phyloP scores from a whole-genome alignment of 2,329 filamentous ascomycete genomes.

The Colletotrichum cordylinicola region DNA sequence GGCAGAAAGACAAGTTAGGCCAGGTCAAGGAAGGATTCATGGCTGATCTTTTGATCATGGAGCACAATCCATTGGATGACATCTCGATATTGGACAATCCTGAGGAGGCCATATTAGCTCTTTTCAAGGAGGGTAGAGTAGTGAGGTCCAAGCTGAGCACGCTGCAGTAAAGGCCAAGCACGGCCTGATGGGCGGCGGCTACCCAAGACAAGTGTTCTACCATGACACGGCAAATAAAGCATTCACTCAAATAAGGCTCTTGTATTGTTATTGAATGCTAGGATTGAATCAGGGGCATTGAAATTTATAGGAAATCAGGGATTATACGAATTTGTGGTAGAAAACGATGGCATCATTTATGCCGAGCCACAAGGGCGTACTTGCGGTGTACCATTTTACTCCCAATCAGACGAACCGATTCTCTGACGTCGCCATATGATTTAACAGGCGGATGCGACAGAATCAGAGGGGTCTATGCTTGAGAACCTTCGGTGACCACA shows the following conservation, averaged over 20 bases:
- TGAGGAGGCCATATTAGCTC: neutral
- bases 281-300: neutral
- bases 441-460: neutral
- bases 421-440: neutral
- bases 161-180: neutral
- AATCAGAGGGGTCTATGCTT: neutral
- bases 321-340: neutral
- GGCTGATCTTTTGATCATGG: conserved; percentile 59
- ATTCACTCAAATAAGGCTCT: neutral
- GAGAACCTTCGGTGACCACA: neutral
- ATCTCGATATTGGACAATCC: conserved; percentile 50
- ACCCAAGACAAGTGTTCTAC: neutral
- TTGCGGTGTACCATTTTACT: neutral
- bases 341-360: neutral
- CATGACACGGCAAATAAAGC: neutral
- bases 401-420: neutral
- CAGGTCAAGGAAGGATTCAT: conserved; percentile 54
- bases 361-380: neutral
- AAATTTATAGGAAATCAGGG: neutral
- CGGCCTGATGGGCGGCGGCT: neutral
- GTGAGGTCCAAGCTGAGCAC: neutral
- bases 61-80: conserved; percentile 59
- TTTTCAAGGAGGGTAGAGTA: neutral
- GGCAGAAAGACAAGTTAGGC: conserved; percentile 21
- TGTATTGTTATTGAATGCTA: neutral